Evolutionary conservation across 768 basidiomycete species (phyloP).

Genomic region (Leccinellum rugosiceps): DNA sequence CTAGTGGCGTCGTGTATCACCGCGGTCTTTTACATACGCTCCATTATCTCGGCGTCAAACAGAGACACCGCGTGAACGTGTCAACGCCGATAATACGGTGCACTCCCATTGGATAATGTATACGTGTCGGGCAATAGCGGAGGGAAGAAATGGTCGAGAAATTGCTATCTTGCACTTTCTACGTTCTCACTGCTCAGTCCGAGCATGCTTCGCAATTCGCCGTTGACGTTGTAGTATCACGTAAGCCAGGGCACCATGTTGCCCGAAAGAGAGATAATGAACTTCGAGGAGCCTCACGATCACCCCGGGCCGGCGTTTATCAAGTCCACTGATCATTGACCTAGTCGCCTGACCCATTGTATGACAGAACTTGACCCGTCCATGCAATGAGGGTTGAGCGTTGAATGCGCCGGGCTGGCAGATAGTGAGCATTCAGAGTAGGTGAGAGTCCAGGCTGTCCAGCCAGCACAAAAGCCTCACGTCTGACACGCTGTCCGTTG

Average conservation of each 20-base stretch:
- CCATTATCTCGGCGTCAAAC: constrained; percentile 3
- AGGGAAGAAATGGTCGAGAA: not conserved
- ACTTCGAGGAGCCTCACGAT: too few species aligned
- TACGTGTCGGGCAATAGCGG: not conserved
- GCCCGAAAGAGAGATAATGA: too few species aligned
- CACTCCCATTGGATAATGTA: not conserved
- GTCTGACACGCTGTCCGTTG: not conserved
- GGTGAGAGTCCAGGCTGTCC: not conserved
- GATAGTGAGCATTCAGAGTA: not conserved
- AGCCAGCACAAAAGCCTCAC: not conserved
- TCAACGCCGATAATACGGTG: not conserved
- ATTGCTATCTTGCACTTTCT: not conserved
- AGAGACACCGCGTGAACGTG: not conserved
- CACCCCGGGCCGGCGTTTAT: not conserved
- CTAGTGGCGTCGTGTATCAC: not conserved
- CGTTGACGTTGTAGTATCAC: too few species aligned
- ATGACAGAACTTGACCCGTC: not conserved
- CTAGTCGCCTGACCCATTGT: not conserved
- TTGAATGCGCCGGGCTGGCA: not conserved
- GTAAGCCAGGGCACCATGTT: too few species aligned
- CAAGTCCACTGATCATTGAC: too few species aligned
- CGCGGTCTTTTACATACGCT: constrained; percentile 6
- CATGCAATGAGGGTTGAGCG: not conserved
- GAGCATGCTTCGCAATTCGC: not conserved
- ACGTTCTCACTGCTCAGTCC: too few species aligned